Percentiles rank a stretch among this genome's conserved stretches.
These are phyloP conservation scores for Clitopilus hobsonii DNA, from an alignment of 768 basidiomycete genomes.

Conservation along the genomic window DNA sequence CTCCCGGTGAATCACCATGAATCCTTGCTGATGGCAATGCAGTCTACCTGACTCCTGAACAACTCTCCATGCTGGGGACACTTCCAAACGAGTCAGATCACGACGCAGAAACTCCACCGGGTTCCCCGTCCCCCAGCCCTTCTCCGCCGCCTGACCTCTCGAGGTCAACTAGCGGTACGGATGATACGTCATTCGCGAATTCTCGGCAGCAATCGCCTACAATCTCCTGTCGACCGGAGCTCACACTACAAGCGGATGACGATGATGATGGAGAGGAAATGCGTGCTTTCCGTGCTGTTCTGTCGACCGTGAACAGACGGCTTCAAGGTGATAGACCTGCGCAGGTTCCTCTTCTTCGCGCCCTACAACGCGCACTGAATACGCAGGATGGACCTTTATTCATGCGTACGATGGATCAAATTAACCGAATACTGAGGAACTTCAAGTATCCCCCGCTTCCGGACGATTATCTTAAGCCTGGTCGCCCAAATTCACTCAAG, in stretches of 20 bases:
- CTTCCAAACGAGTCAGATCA: conserved; percentile 47
- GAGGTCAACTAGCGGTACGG: conserved; percentile 21
- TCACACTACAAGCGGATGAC: too few relatives aligned
- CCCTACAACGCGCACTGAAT: conserved; percentile 67
- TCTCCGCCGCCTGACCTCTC: conserved; percentile 34
- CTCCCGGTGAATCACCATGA: background rate
- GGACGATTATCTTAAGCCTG: conserved; percentile 41
- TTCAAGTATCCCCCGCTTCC: conserved; percentile 65
- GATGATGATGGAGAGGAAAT: background rate
- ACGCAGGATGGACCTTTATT: conserved; percentile 71
- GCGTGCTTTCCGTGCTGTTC: background rate
- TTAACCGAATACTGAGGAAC: conserved; percentile 56
- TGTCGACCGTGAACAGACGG: background rate
- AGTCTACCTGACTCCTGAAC: conserved; percentile 67
- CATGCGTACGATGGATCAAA: conserved; percentile 49
- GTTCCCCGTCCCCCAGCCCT: conserved; percentile 24
- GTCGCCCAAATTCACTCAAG: conserved; percentile 44
- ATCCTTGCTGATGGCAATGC: conserved; percentile 9
- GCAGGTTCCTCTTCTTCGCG: conserved; percentile 40
- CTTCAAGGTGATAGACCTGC: conserved; percentile 3
- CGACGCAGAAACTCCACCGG: conserved; percentile 31
- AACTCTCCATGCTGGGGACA: conserved; percentile 64
- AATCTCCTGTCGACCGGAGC: conserved; percentile 17
- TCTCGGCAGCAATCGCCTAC: conserved; percentile 25
- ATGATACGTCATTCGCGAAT: conserved; percentile 22